These are phyloP conservation scores for Yamadazyma tumulicola DNA, from an alignment of 805 yeast genomes.

Conservation along the genomic window DNA sequence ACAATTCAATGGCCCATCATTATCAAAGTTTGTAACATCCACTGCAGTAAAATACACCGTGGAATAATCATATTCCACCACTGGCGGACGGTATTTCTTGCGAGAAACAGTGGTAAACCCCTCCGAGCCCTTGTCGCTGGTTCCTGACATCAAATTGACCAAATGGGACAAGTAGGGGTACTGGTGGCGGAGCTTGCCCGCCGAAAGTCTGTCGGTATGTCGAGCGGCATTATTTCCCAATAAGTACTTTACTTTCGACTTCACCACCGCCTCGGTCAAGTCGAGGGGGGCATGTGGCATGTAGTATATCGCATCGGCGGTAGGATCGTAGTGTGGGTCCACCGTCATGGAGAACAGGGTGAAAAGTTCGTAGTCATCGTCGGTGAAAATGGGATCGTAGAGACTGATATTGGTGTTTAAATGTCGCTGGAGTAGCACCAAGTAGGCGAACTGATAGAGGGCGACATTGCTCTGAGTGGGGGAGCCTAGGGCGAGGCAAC, in stretches of 20 bases:
- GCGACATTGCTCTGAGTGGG: slow-evolving; percentile 59
- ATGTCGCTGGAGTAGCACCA: slow-evolving; percentile 36
- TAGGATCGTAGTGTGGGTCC: slow-evolving; percentile 10
- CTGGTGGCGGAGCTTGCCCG: slow-evolving; percentile 35
- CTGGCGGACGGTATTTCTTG: slow-evolving; percentile 23
- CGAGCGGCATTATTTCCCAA: slow-evolving; percentile 51
- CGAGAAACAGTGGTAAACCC: slow-evolving; percentile 16
- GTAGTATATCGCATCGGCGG: slow-evolving; percentile 36
- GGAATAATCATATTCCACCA: slow-evolving; percentile 26
- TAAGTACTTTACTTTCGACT: slow-evolving; percentile 33
- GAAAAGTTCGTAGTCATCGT: slow-evolving; percentile 37
- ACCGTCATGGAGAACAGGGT: slow-evolving; percentile 13
- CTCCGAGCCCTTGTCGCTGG: slow-evolving; percentile 10
- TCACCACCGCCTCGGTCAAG: slow-evolving; percentile 39
- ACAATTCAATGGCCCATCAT: slow-evolving; percentile 39
- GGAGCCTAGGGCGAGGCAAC: slow-evolving; percentile 73
- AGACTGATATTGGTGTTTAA: slow-evolving; percentile 34
- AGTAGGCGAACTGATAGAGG: slow-evolving; percentile 60
- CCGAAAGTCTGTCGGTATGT: slow-evolving; percentile 53
- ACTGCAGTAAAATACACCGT: slow-evolving; percentile 29
- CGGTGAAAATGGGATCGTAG: slow-evolving; percentile 64
- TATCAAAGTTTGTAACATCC: slow-evolving; percentile 11
- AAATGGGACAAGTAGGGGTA: slow-evolving; percentile 45
- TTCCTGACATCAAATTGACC: slow-evolving; percentile 17
- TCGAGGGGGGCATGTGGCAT: slow-evolving; percentile 74